A percentile compares a stretch with the other conserved stretches of the same genome.
Evolutionary conservation across 2,329 filamentous ascomycete species (phyloP).

Genomic region (Neonectria ditissima): DNA sequence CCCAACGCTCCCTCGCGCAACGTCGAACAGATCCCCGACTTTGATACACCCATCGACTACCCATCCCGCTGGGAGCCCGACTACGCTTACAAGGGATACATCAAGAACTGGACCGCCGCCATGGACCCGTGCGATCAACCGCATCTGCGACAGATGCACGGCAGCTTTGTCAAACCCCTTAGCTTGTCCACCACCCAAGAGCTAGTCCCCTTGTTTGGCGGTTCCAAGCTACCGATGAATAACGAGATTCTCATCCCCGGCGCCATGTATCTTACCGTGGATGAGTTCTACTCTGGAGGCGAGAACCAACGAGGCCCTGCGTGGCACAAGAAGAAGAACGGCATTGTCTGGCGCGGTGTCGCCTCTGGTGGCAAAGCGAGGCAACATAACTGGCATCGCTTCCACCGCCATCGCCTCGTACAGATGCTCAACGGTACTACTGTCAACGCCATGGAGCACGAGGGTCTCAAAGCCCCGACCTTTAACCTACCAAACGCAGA

Average conservation of each 20-base stretch:
- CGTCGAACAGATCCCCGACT: constrained; percentile 48
- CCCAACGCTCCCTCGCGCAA: constrained; percentile 63
- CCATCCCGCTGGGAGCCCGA: constrained; percentile 50
- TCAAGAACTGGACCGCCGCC: constrained; percentile 69
- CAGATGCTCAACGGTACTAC: constrained; percentile 75
- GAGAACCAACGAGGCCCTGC: constrained; percentile 61
- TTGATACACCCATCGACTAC: constrained; percentile 48
- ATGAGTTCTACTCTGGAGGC: constrained; percentile 70
- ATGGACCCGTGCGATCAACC: constrained; percentile 71
- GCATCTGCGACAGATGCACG: constrained; percentile 62
- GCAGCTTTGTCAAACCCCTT: constrained; percentile 67
- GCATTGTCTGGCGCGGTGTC: constrained; percentile 73
- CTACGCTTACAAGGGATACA: constrained; percentile 60
- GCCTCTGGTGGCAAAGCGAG: constrained; percentile 69
- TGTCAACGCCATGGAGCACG: constrained; percentile 61
- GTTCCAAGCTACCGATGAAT: constrained; percentile 72
- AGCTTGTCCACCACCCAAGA: constrained; percentile 64
- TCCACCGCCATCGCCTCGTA: constrained; percentile 78
- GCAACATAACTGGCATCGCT: constrained; percentile 72
- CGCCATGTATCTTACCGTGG: constrained; percentile 71
- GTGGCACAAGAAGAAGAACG: constrained; percentile 69
- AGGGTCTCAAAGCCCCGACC: constrained; percentile 55
- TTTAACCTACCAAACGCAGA: constrained; percentile 60
- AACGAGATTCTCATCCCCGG: constrained; percentile 74
- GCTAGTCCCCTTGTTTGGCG: constrained; percentile 70